Evolutionary conservation across 2,329 filamentous ascomycete species (phyloP).

Genomic region (Talaromyces verruculosus): DNA sequence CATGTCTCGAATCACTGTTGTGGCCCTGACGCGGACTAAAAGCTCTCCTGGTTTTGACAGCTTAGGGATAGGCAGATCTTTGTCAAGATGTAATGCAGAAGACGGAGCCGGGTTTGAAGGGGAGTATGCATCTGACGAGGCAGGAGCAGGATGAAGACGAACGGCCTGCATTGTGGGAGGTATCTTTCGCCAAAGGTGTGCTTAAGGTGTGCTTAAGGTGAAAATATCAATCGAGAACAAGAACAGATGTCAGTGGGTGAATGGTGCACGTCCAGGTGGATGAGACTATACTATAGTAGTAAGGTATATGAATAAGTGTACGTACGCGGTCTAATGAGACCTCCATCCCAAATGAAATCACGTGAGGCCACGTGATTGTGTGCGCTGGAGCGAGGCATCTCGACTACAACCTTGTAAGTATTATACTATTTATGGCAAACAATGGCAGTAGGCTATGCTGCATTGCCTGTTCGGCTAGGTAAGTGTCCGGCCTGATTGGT

Average conservation of each 20-base stretch:
- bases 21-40: slow-evolving; percentile 26
- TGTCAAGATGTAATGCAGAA: slow-evolving; percentile 26
- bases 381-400: background rate
- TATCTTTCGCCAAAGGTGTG: background rate
- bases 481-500: background rate
- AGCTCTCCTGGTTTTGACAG: slow-evolving; percentile 24
- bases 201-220: background rate
- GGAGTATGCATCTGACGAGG: slow-evolving; percentile 23
- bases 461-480: background rate
- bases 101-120: slow-evolving; percentile 32
- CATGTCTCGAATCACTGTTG: slow-evolving; percentile 28
- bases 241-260: background rate
- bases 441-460: background rate
- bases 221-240: background rate
- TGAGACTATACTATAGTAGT: background rate
- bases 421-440: background rate
- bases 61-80: slow-evolving; percentile 26
- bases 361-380: background rate
- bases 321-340: background rate
- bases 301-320: background rate
- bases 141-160: slow-evolving; percentile 26
- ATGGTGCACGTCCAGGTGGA: background rate
- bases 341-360: background rate
- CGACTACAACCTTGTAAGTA: background rate
- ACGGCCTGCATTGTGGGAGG: slow-evolving; percentile 26